Conservation (phyloP, 768 basidiomycete species). For the Mycena vitilis region DNA sequence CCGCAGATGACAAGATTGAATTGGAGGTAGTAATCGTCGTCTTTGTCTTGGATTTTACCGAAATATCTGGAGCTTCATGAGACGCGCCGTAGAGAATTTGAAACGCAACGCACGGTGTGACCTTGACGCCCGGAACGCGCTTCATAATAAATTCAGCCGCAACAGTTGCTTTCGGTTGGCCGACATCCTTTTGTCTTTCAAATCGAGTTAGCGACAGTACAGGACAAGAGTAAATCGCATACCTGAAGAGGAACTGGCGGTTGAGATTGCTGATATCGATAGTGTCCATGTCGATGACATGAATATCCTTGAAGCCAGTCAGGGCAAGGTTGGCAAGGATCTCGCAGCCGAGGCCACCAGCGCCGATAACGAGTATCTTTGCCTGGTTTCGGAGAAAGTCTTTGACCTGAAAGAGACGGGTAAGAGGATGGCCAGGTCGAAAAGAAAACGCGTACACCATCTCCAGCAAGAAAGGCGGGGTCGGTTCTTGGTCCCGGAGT, state of each 20-base stretch:
- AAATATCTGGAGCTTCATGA: conserved; percentile 72
- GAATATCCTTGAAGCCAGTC: conserved; percentile 97
- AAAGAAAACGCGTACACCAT: conserved; percentile 63
- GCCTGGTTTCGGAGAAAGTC: conserved; percentile 83
- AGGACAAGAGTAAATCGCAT: conserved; percentile 32
- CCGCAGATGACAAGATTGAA: conserved; percentile 98
- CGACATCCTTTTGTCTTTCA: conserved; percentile 88
- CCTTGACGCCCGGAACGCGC: conserved; percentile 94
- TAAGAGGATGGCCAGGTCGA: conserved; percentile 10
- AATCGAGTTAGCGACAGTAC: conserved; percentile 15
- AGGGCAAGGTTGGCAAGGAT: conserved; percentile 96
- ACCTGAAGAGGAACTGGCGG: conserved; percentile 98
- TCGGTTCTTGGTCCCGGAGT: conserved; percentile 91
- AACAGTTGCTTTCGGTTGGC: conserved; percentile 91
- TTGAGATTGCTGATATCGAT: conserved; percentile 99
- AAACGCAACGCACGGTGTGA: conserved; percentile 84
- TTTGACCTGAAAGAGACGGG: conserved; percentile 75
- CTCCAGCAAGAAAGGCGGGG: conserved; percentile 83
- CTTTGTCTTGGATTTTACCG: conserved; percentile 99
- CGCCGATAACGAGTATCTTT: conserved; percentile 98
- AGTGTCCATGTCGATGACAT: conserved; percentile 99
- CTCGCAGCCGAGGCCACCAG: conserved; percentile 97
- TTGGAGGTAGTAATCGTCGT: conserved; percentile 93
- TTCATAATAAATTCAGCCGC: conserved; percentile 98
- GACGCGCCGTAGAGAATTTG: conserved; percentile 2